Evolutionary conservation across 495 filamentous ascomycete genomes (phyloP).

Genomic region (Aspergillus sclerotioniger): DNA sequence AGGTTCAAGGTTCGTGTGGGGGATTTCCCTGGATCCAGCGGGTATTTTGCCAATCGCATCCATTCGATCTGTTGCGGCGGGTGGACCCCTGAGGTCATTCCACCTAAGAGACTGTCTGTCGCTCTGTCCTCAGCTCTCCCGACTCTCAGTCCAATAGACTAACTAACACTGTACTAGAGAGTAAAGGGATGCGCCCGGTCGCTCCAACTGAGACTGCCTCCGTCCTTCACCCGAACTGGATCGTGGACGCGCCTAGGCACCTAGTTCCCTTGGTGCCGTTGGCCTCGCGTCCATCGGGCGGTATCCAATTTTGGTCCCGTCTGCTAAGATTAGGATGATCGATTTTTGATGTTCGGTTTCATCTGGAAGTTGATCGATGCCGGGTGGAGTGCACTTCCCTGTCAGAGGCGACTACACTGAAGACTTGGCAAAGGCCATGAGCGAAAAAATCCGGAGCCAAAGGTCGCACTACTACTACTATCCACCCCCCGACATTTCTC

Average conservation of each 20-base stretch:
- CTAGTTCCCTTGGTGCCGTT: no score
- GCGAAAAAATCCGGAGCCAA: constrained; percentile 9
- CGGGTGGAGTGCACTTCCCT: background rate
- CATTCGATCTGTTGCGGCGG: constrained; percentile 5
- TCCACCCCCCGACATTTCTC: background rate
- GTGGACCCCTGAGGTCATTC: constrained; percentile 13
- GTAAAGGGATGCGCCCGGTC: no score
- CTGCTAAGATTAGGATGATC: background rate
- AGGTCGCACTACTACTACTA: constrained; percentile 1
- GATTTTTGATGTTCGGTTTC: background rate
- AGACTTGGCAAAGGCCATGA: constrained; percentile 15
- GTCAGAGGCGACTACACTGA: constrained; percentile 8
- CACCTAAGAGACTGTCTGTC: no score
- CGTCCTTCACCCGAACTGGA: no score
- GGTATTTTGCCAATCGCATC: constrained; percentile 13
- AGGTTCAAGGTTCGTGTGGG: constrained; percentile 17
- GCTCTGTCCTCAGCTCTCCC: no score
- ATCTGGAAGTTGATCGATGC: background rate
- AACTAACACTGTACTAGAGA: no score
- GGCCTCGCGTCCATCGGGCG: background rate
- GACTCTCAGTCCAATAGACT: no score
- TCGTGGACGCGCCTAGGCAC: no score
- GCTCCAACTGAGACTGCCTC: no score
- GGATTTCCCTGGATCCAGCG: constrained; percentile 25
- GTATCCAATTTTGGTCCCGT: background rate